Base-by-base conservation (phyloP, 129 eudicot species). In the Logfia minima region DNA sequence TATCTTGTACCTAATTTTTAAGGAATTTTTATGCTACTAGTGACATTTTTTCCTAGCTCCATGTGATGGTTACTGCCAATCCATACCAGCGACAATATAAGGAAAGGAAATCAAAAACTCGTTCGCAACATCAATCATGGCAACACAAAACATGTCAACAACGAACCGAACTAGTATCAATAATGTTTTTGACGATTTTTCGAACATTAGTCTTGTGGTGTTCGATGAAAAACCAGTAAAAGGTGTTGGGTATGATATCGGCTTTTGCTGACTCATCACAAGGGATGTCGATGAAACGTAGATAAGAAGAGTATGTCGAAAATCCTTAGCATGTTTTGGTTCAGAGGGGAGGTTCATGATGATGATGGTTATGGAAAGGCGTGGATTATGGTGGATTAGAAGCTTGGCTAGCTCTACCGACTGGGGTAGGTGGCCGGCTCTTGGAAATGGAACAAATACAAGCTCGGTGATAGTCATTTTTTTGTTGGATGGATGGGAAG, bases 101-200 rank as follows among this genome's bases (percentile, higher is more conserved):
- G 1, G 26, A 24, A 24, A 24, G 26, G 26, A 24, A 24, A 24
- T 24, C 26, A 24, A 24, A 4, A 80, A 75, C 24, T 71, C 78
- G 11, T 75, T 64, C 5, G 87, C 87, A 7, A 84, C 76, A 45
- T 84, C 87, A 14, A 72, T 84, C 82, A 80, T 75, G 39, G 75
- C 41, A 1, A 73, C 79, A 71, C 84, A 84, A 41, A 84, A 84
- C 81, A 80, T 55, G 64, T 84, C 87, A 39, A 84, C 51, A 18
- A 84, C 78, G 8, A 84, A 28, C 56, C 59, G 72, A 70, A 22
- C n/a, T 31, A 16, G 69, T 2, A 16, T 16, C 65, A 28, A 3
- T 52, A 21, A 11, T 56, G 22, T 43, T 7, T 8, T 18, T 23
- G 55, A 71, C 7, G 64, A 72, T 55, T 19, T 39, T 60, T 14